Evolutionary conservation across 129 eudicot species (phyloP), one percentile per base, ranked within the genome.

Genomic region (Scalesia atractyloides): DNA sequence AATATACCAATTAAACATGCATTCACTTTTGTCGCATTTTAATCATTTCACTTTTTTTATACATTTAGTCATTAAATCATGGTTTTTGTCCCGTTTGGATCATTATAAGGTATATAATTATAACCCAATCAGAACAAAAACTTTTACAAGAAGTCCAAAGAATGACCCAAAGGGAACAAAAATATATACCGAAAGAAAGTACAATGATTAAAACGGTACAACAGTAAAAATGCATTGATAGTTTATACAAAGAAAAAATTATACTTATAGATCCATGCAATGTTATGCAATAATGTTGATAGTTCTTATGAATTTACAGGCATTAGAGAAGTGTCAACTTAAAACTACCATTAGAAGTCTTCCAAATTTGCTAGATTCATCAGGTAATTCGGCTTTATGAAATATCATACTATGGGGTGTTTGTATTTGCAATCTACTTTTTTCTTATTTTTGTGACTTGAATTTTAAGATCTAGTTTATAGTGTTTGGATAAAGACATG

Each of bases 321-420:
- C 93, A 34, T 72, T 92, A 30, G 91, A 89, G 71, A 92, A 89
- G 82, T 89, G 97, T 65, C 96, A 89, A 62, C 96, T 92, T 17
- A 86, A 89, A 82, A 79, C 64, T 64, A 85, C 81, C 66, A 80
- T 92, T 72, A 73, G 82, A 52, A 66, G 72, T 72, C 96, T 92
- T 58, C 91, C 97, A 74, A 80, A 80, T 76, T 74, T 86, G 81
- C 76, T 92, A 5, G 91, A 92, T 68, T 81, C 94, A 46, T 86
- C 94, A 13, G 97, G 97, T 88, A 34, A 80, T 79, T 74, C 11
- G 24, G 9, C 39, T 61, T 68, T 5, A 58, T 46, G 43, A 44
- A 18, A 18, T 18, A 69, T 59, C 49, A 56, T 68, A 5, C 61
- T 2, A 75, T 51, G 14, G 1, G 14, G 3, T 52, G 46, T 65